Percentiles rank a stretch among this genome's conserved stretches.
phyloP scores from a whole-genome alignment of 2,329 filamentous ascomycete genomes.

The Colletotrichum kahawae region DNA sequence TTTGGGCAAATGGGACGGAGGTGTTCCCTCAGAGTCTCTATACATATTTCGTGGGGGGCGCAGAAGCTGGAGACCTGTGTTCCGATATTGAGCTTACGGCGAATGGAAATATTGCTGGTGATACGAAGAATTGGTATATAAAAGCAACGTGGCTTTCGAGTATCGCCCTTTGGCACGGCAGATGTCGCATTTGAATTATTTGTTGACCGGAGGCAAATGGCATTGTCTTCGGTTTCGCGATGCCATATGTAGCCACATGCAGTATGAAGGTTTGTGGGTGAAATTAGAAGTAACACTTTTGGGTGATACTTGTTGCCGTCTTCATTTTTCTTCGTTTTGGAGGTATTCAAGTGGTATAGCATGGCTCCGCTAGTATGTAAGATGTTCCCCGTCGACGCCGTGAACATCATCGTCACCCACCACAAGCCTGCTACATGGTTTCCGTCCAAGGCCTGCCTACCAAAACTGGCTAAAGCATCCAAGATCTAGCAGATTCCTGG shows the following conservation, averaged over 20 bases:
- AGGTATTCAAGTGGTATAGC: not conserved
- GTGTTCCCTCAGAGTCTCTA: not conserved
- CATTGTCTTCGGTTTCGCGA: not conserved
- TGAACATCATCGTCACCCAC: not conserved
- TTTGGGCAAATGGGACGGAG: not conserved
- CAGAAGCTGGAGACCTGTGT: not conserved
- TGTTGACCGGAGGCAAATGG: not conserved
- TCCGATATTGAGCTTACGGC: not conserved
- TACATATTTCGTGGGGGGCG: accelerated
- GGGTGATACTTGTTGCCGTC: accelerated
- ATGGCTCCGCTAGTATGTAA: not conserved
- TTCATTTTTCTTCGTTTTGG: not conserved
- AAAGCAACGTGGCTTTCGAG: not conserved
- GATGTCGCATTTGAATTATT: too few species aligned
- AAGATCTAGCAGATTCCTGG: not conserved
- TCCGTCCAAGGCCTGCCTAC: accelerated
- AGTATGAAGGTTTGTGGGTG: accelerated
- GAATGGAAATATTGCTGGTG: accelerated
- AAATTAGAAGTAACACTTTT: accelerated
- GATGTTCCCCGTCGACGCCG: not conserved
- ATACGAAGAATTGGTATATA: not conserved
- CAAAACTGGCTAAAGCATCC: not conserved
- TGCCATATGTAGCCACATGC: accelerated
- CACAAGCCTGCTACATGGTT: not conserved
- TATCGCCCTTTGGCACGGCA: not conserved